Conservation (phyloP, 768 basidiomycete species). For the Coprinellus micaceus region DNA sequence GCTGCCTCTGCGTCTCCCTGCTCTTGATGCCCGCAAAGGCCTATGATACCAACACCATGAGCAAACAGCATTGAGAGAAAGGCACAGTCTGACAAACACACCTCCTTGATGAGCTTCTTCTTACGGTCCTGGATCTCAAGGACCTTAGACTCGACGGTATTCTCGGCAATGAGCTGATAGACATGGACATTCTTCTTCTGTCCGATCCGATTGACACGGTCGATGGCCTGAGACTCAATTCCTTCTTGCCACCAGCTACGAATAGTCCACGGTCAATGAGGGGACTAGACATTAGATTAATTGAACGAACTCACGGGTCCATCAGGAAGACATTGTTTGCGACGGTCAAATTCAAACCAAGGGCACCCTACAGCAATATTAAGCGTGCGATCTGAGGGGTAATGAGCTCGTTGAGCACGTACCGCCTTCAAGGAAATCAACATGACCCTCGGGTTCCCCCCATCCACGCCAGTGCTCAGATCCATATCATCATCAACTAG, state of each 20-base stretch:
- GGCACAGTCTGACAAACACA: constrained; percentile 20
- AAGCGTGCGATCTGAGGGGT: neutral
- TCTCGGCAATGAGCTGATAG: constrained; percentile 85
- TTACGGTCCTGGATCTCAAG: constrained; percentile 87
- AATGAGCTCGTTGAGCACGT: constrained; percentile 14
- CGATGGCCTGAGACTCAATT: constrained; percentile 82
- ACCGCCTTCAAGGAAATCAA: constrained; percentile 80
- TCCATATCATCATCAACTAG: constrained; percentile 23
- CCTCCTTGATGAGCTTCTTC: constrained; percentile 75
- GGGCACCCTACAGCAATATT: constrained; percentile 51
- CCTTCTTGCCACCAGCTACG: constrained; percentile 85
- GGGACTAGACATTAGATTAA: neutral
- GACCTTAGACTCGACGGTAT: constrained; percentile 85
- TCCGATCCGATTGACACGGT: constrained; percentile 80
- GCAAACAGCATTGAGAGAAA: neutral
- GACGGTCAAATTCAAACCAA: constrained; percentile 84
- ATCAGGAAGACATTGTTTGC: constrained; percentile 86
- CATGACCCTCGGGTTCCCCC: constrained; percentile 74
- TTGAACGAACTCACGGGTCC: constrained; percentile 61
- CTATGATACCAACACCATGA: constrained; percentile 31
- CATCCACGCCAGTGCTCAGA: constrained; percentile 9
- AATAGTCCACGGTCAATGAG: neutral
- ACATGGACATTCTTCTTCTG: constrained; percentile 82
- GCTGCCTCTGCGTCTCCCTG: constrained; percentile 70
- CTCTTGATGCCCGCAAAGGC: constrained; percentile 82